phyloP scores from a whole-genome alignment of 2,329 filamentous ascomycete genomes.

The Calonectria henricotiae region DNA sequence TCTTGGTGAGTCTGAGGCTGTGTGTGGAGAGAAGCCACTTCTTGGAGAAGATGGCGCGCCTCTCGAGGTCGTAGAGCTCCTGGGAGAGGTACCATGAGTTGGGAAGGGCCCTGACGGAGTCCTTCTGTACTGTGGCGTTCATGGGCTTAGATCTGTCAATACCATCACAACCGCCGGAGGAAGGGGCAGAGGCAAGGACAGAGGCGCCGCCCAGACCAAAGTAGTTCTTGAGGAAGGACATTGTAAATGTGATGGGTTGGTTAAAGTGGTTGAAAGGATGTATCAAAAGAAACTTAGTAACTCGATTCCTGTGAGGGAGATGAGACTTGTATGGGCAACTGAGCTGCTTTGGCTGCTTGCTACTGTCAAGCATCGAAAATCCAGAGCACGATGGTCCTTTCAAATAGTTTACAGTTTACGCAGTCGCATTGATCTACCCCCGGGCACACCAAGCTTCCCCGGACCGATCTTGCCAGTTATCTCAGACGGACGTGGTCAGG shows the following conservation, averaged over 20 bases:
- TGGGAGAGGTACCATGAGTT: constrained; percentile 67
- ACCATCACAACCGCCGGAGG: background rate
- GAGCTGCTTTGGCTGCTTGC: constrained; percentile 24
- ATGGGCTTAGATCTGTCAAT: constrained; percentile 19
- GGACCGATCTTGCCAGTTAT: constrained; percentile 26
- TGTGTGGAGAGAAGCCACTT: constrained; percentile 72
- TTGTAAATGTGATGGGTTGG: background rate
- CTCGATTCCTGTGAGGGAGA: constrained; percentile 19
- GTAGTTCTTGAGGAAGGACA: constrained; percentile 31
- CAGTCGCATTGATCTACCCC: constrained; percentile 8
- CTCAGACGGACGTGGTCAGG: constrained; percentile 26
- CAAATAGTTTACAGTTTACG: constrained; percentile 24
- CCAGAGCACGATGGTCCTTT: constrained; percentile 20
- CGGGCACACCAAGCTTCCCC: constrained; percentile 23
- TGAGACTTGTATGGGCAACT: constrained; percentile 11
- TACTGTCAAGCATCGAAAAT: constrained; percentile 17
- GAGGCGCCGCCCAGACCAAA: constrained; percentile 18
- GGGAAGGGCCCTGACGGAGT: constrained; percentile 60
- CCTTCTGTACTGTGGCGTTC: constrained; percentile 15
- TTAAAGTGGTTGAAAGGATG: background rate
- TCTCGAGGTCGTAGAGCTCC: constrained; percentile 71
- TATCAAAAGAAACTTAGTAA: constrained; percentile 3
- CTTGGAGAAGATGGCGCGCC: constrained; percentile 71
- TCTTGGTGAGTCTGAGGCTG: constrained; percentile 65
- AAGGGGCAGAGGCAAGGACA: constrained; percentile 1